Evolutionary conservation across 768 basidiomycete genomes (phyloP), one percentile per base, ranked within the genome.

Genomic region (Cubamyces sp.): DNA sequence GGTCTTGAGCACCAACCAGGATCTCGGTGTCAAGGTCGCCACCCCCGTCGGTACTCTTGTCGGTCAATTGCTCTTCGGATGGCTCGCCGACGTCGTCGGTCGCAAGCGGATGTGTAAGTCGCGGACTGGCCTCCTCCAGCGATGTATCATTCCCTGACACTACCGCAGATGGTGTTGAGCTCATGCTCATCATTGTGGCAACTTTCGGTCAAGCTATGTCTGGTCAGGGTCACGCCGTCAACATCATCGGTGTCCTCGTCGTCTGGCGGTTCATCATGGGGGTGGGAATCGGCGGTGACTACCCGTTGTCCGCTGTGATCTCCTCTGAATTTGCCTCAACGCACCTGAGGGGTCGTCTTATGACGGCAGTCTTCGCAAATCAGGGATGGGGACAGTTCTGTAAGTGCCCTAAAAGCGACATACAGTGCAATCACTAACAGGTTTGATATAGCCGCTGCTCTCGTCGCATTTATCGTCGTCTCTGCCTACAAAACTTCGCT

Each of bases 361-460:
- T 96, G 92, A 88, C 89, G 0, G 91, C 89, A 7, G 92, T 94
- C 0, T 96, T 95, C 65, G 87, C 94, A 0, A 76, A 82, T 52
- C 94, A 96, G 66, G 94, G 94, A 23, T 96, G 90, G 88, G 94
- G 94, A 51, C 87, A 94, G 74, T 84, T 94, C 66, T 66, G 89
- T 88, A 63, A 65, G 82, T 77, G 7, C 56, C 9, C 12, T 2
- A 16, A 41, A 40, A 40, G 19, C 47, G 23, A 23, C 7, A 23
- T 21, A 3, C 23, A 15, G 8, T 25, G 3, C 30, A 25, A 16
- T 19, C 3, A 14, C 28, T 12, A 3, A 19, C 0, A 7, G 9
- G 9, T 41, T 53, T 52, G 60, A 23, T 53, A 21, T 41, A 87
- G 86, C 81, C 54, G 87, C 91, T 49, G 82, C 86, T 37, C 72